phyloP scores from a whole-genome alignment of 805 yeast species.

The Candida tallmaniae region DNA sequence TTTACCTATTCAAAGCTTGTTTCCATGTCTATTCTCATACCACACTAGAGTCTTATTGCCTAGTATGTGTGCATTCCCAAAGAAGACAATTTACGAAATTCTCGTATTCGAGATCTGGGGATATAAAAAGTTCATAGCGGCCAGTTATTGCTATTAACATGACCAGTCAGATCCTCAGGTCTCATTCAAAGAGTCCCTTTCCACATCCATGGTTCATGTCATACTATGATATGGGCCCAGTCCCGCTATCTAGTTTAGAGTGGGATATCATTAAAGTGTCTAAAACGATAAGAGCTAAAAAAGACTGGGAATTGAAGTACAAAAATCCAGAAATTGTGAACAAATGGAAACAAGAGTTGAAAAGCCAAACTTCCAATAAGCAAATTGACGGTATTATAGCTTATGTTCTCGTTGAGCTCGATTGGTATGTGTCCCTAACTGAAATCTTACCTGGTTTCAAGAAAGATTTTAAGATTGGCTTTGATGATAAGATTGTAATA shows the following conservation, averaged over 20 bases:
- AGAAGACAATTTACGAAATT: too few species aligned
- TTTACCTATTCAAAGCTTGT: too few species aligned
- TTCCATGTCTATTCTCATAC: too few species aligned
- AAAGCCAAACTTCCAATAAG: conserved; percentile 11
- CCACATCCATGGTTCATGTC: conserved; percentile 6
- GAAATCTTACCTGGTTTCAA: neutral
- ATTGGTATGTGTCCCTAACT: conserved; percentile 18
- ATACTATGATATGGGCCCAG: conserved; percentile 9
- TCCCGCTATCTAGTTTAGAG: conserved; percentile 14
- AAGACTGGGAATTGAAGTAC: conserved; percentile 17
- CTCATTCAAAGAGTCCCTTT: conserved; percentile 1
- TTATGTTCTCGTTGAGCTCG: conserved; percentile 25
- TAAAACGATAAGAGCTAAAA: conserved; percentile 14
- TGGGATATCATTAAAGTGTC: conserved; percentile 15
- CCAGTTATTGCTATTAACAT: too few species aligned
- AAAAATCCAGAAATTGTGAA: conserved; percentile 11
- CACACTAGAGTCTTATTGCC: too few species aligned
- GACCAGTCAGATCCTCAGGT: neutral
- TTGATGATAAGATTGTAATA: conserved; percentile 18
- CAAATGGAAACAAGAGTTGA: conserved; percentile 19
- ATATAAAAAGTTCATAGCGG: too few species aligned
- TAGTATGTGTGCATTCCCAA: too few species aligned
- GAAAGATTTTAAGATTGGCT: conserved; percentile 12
- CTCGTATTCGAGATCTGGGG: too few species aligned
- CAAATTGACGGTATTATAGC: conserved; percentile 16